Evolutionary conservation across 345 rosid species (phyloP), one percentile per base, ranked within the genome.

Genomic region (Heritiera fomes): DNA sequence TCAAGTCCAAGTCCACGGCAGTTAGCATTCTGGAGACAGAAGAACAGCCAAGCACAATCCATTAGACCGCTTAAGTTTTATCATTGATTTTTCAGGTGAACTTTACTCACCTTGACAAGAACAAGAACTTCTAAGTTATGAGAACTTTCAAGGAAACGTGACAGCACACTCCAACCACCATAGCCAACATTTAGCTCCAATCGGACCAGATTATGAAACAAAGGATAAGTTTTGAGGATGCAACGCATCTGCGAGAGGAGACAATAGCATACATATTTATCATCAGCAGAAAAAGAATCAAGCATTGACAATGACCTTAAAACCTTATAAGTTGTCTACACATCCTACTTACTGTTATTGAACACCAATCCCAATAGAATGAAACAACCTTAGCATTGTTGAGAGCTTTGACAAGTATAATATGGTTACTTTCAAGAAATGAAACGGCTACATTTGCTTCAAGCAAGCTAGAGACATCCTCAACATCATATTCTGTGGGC

Each of bases 41-140:
- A 52, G 30, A 71, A 18, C 15, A 23, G 28, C 52, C n/a, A 40
- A 66, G 45, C 7, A 32, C 45, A 15, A 45, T 67, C 10, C 11
- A 49, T 12, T 45, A 70, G 58, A 46, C 8, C 53, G 46, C 0
- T 68, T 7, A 10, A 7, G 2, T 47, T 10, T 12, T 53, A 18
- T 41, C 45, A 40, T 66, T 8, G 13, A 66, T 18, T 41, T 41
- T 12, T 43, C 0, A 12, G 8, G 18, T 38, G 38, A 38, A 18
- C 8, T 73, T 55, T 34, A 73, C 63, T 55, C 49, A 73, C 64
- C 76, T 73, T 73, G 12, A 47, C 28, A 34, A 73, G 76, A 32
- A 73, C 49, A 10, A 73, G 64, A 13, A 55, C 34, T 55, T 73
- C 6, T n/a, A 73, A 55, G n/a, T 55, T 55, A 55, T 38, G 28